Conservation (phyloP, 2,329 filamentous ascomycete species). For the Amauroascus niger region DNA sequence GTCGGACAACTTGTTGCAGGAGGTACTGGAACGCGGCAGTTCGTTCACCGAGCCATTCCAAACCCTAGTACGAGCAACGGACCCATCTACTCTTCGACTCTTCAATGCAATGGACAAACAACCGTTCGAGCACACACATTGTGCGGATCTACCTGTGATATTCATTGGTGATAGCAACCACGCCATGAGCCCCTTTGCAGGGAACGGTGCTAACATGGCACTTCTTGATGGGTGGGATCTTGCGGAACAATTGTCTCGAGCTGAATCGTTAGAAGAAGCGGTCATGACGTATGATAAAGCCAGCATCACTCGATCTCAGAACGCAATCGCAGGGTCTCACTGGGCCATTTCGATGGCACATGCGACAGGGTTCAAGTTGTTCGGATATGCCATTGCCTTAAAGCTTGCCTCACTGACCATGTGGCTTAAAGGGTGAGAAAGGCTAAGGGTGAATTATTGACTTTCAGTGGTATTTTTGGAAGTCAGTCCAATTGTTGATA, state of each 20-base stretch:
- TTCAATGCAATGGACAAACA: slow-evolving; percentile 40
- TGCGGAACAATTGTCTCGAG: slow-evolving; percentile 33
- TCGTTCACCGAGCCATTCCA: slow-evolving; percentile 35
- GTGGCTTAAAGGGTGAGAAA: neutral
- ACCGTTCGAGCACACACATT: slow-evolving; percentile 34
- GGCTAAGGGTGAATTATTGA: neutral
- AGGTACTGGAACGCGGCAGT: slow-evolving; percentile 25
- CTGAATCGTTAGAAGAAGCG: slow-evolving; percentile 21
- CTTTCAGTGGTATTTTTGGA: neutral
- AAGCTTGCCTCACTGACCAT: neutral
- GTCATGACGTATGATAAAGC: slow-evolving; percentile 30
- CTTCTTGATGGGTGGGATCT: slow-evolving; percentile 42
- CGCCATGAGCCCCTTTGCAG: slow-evolving; percentile 43
- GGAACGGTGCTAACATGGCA: slow-evolving; percentile 43
- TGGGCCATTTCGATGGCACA: slow-evolving; percentile 15
- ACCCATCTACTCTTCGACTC: slow-evolving; percentile 30
- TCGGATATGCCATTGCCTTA: slow-evolving; percentile 5
- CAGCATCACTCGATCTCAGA: slow-evolving; percentile 27
- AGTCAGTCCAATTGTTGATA: no score
- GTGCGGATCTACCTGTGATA: slow-evolving; percentile 25
- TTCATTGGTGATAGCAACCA: slow-evolving; percentile 46
- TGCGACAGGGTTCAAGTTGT: slow-evolving; percentile 8
- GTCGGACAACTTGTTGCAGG: slow-evolving; percentile 14
- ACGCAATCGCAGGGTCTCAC: slow-evolving; percentile 8
- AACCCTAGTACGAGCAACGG: slow-evolving; percentile 34